These are phyloP conservation scores for Amanita muscaria DNA, from an alignment of 768 basidiomycete species.

Conservation along the genomic window DNA sequence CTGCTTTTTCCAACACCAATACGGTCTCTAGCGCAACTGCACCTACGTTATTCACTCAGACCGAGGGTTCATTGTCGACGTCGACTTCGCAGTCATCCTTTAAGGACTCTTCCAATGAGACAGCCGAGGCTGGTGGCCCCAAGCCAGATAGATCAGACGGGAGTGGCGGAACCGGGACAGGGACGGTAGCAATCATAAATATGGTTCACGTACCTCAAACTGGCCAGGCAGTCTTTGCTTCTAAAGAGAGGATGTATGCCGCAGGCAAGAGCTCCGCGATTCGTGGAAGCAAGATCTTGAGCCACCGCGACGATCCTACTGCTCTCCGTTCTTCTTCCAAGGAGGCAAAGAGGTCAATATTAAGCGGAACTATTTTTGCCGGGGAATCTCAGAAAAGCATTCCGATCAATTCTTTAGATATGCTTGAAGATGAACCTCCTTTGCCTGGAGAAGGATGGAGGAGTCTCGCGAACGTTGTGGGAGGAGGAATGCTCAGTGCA, in stretches of 20 bases:
- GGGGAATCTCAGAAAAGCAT: slow-evolving; percentile 17
- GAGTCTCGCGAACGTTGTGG: slow-evolving; percentile 33
- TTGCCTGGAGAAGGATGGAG: slow-evolving; percentile 54
- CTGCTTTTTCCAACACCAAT: slow-evolving; percentile 1
- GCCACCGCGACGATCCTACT: neutral
- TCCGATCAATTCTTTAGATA: slow-evolving; percentile 39
- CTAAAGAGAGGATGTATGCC: neutral
- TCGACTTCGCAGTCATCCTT: slow-evolving; percentile 12
- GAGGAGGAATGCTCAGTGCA: slow-evolving; percentile 18
- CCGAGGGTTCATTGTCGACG: slow-evolving; percentile 21
- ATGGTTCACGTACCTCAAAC: neutral
- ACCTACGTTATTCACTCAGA: slow-evolving; percentile 2
- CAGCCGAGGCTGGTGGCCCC: neutral
- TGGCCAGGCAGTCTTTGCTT: neutral
- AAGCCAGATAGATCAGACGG: neutral
- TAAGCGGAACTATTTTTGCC: slow-evolving; percentile 6
- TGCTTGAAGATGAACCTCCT: slow-evolving; percentile 66
- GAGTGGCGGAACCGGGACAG: neutral
- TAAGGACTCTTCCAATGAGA: neutral
- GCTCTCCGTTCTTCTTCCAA: neutral
- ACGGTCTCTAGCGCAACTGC: neutral
- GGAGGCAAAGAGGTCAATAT: slow-evolving; percentile 1
- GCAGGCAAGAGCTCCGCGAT: neutral
- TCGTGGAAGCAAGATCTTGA: neutral
- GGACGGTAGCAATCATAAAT: neutral